Base-by-base conservation (phyloP, 306 rosid genomes). In the Hippophae tibetana region DNA sequence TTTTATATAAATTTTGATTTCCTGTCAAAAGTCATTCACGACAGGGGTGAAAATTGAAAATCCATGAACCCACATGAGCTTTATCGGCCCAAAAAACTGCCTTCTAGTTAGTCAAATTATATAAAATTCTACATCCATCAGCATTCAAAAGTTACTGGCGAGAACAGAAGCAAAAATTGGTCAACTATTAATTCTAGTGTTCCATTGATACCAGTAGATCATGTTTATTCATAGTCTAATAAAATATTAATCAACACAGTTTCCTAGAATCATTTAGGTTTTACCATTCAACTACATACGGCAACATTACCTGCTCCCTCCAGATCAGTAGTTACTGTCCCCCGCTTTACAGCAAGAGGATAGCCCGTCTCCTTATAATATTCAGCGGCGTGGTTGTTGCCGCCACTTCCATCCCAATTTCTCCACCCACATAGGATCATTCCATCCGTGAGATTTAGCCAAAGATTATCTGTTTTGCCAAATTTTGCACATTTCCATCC, bases 331-430 rank as follows among this genome's bases (percentile, higher is more conserved):
- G 99, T 88, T 64, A 92, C 80, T 56, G 99, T 92, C 56, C 96
- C 99, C 38, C 88, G 89, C 81, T 92, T 92, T 54, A 92, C 95
- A 44, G 99, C 93, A 83, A 92, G 90, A 61, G 99, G 99, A 64
- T 81, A 84, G 71, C 81, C 65, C 0, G 96, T 88, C 67, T 83
- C 79, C 60, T 78, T 84, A 52, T 83, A 92, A 76, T 88, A 84
- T 48, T 88, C 88, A 73, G 84, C 31, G 9, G 99, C 99, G 69
- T 92, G 99, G 77, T 88, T 75, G 75, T 92, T 92, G 43, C 99
- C 99, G 58, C 99, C 99, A 58, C 67, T 88, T 54, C 96, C 96
- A 64, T 87, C 99, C 95, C 95, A 92, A 62, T 83, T 92, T 78
- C 31, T 85, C 72, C 99, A 81, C 78, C 96, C 99, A 72, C 99